A percentile compares a stretch with the other conserved stretches of the same genome.
Conservation (phyloP, 306 rosid genomes). For the Lathyrus aphaca region DNA sequence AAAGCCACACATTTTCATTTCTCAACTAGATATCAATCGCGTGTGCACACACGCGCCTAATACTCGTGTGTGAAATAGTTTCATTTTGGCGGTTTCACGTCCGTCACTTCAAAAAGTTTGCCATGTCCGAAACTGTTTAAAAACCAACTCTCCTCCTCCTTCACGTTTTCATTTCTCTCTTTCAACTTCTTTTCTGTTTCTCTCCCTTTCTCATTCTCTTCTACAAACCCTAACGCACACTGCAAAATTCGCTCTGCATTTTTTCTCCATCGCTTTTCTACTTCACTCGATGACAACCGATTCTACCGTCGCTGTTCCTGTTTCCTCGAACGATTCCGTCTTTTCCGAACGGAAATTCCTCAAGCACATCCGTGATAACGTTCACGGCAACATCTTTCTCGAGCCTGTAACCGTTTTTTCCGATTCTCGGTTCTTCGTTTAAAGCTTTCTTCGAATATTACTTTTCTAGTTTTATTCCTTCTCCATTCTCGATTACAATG, state of each 20-base stretch:
- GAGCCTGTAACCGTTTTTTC: slow-evolving; percentile 57
- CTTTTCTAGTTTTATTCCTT: slow-evolving; percentile 16
- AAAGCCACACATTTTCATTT: neutral
- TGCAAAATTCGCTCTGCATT: neutral
- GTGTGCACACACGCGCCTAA: slow-evolving; percentile 34
- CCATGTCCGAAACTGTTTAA: neutral
- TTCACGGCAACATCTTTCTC: slow-evolving; percentile 71
- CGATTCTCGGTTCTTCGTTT: neutral
- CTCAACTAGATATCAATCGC: slow-evolving; percentile 1
- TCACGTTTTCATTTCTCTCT: neutral
- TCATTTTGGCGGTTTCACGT: slow-evolving; percentile 48
- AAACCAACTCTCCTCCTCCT: slow-evolving; percentile 18
- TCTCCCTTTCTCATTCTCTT: slow-evolving; percentile 25
- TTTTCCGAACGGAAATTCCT: slow-evolving; percentile 44
- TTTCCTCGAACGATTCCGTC: slow-evolving; percentile 26
- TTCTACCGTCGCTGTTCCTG: slow-evolving; percentile 42
- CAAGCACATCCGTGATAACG: slow-evolving; percentile 71
- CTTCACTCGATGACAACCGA: slow-evolving; percentile 23
- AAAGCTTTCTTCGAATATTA: slow-evolving; percentile 1
- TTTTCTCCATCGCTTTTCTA: neutral
- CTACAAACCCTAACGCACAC: neutral
- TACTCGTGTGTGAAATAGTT: neutral
- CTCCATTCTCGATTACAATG: neutral
- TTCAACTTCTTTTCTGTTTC: neutral
- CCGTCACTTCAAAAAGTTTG: slow-evolving; percentile 23